phyloP scores from a whole-genome alignment of 2,329 filamentous ascomycete genomes.

The Cladosporium cucumerinum region DNA sequence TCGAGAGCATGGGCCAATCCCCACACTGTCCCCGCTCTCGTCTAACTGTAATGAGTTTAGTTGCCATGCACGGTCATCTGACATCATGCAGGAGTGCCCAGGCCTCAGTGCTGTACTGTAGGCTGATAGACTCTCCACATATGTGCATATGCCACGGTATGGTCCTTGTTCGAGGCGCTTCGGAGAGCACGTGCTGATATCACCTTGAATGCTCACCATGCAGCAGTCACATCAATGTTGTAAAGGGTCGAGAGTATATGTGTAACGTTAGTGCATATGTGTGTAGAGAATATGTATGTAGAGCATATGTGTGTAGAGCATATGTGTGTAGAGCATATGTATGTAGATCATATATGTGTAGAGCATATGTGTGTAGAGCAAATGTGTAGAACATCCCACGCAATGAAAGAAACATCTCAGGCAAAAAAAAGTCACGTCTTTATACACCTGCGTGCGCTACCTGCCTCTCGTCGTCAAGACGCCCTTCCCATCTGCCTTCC shows the following conservation, averaged over 20 bases:
- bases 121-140: not conserved
- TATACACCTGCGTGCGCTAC: not conserved
- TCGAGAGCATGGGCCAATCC: not conserved
- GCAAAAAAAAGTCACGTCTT: not conserved
- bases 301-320: too few relatives aligned
- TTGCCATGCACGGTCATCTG: not conserved
- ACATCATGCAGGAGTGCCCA: slow-evolving; percentile 2
- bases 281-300: too few relatives aligned
- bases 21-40: not conserved
- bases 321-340: too few relatives aligned
- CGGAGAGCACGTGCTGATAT: not conserved
- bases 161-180: not conserved
- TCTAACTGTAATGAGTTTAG: not conserved
- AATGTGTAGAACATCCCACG: not conserved
- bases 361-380: too few relatives aligned
- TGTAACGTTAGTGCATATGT: too few relatives aligned
- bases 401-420: not conserved
- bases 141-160: not conserved
- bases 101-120: not conserved
- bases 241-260: not conserved
- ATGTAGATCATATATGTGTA: too few relatives aligned
- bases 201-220: not conserved
- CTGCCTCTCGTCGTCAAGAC: not conserved
- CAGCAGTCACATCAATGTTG: not conserved
- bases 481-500: not conserved